Percentiles rank a stretch among this genome's conserved stretches.
Evolutionary conservation across 2,329 filamentous ascomycete species (phyloP).

Genomic region (Ceratocystis alfenasii): DNA sequence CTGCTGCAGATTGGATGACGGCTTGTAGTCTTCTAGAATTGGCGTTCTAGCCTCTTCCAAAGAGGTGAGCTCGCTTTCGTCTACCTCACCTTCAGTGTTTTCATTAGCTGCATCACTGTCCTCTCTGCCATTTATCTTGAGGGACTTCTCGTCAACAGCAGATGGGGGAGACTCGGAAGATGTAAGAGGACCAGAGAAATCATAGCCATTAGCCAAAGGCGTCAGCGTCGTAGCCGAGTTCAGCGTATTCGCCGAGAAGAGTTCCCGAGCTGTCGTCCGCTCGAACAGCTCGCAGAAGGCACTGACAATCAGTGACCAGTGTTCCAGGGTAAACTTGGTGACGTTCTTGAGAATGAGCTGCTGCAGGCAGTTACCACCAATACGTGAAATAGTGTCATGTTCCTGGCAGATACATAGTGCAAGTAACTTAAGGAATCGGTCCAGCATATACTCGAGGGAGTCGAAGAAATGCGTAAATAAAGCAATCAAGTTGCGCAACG

Average conservation of each 20-base stretch:
- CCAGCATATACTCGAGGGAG: slow-evolving; percentile 91
- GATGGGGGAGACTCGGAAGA: slow-evolving; percentile 28
- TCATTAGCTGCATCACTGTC: slow-evolving; percentile 28
- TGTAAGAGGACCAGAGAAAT: slow-evolving; percentile 38
- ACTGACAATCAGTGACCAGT: slow-evolving; percentile 91
- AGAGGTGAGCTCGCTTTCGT: slow-evolving; percentile 11
- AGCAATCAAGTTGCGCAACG: slow-evolving; percentile 93
- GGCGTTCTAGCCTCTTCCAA: slow-evolving; percentile 8
- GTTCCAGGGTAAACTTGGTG: slow-evolving; percentile 69
- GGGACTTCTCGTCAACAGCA: slow-evolving; percentile 40
- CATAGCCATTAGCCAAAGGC: slow-evolving; percentile 40
- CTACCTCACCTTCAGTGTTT: slow-evolving; percentile 26
- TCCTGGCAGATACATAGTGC: slow-evolving; percentile 97
- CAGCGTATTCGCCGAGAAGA: slow-evolving; percentile 72
- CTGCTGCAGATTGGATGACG: slow-evolving; percentile 63
- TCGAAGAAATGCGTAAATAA: slow-evolving; percentile 98
- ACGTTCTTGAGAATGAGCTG: slow-evolving; percentile 96
- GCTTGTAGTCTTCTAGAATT: slow-evolving; percentile 72
- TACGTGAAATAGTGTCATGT: slow-evolving; percentile 94
- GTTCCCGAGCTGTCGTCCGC: slow-evolving; percentile 82
- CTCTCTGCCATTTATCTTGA: slow-evolving; percentile 48
- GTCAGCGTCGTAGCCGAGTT: slow-evolving; percentile 42
- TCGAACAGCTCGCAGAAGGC: slow-evolving; percentile 95
- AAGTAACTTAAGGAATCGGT: slow-evolving; percentile 88
- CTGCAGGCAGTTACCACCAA: slow-evolving; percentile 95